Evolutionary conservation across 2,329 filamentous ascomycete species (phyloP), one percentile per base, ranked within the genome.

Genomic region (Chrysoporthe austroafricana): DNA sequence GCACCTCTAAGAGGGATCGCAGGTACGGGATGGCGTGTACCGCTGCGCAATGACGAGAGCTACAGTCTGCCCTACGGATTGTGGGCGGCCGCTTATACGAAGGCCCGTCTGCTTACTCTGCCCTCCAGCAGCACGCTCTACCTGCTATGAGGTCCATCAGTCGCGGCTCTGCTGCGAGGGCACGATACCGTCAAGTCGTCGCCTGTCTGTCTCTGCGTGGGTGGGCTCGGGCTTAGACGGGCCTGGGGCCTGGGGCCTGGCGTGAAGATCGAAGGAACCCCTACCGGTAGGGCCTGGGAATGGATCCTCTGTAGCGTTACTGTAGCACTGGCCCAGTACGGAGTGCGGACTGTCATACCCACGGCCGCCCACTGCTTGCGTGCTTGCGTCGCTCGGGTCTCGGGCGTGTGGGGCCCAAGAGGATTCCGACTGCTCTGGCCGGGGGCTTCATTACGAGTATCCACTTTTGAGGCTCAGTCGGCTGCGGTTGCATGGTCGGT

Each of bases 401-500:
- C 50, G 50, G 36, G 21, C 36, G 36, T 32, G 42, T n/a, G 50
- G 62, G 46, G 9, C 62, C 39, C 11, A 61, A 46, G 58, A 39
- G 18, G 6, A 64, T 44, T 26, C 62, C 52, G 42, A 64, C 7
- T 54, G 26, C 26, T 3, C 4, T 34, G 64, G 44, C 58, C 43
- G 63, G 63, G 26, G 64, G 64, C 54, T 57, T 61, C 36, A 44
- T 66, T 50, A 59, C 44, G 59, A 57, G 21, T 32, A 56, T 63
- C 68, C 68, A 65, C 67, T 68, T 42, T 43, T 60, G 65, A 60
- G 68, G 68, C 68, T 69, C 54, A 64, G 54, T 58, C 63, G 34
- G 34, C 42, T 48, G 42, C 44, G 63, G 4, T 34, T 11, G 26
- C 18, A n/a, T 32, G 18, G 63, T 39, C 46, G 61, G 48, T 63